Conservation (phyloP, 2,329 filamentous ascomycete genomes). For the Thielaviopsis punctulata region DNA sequence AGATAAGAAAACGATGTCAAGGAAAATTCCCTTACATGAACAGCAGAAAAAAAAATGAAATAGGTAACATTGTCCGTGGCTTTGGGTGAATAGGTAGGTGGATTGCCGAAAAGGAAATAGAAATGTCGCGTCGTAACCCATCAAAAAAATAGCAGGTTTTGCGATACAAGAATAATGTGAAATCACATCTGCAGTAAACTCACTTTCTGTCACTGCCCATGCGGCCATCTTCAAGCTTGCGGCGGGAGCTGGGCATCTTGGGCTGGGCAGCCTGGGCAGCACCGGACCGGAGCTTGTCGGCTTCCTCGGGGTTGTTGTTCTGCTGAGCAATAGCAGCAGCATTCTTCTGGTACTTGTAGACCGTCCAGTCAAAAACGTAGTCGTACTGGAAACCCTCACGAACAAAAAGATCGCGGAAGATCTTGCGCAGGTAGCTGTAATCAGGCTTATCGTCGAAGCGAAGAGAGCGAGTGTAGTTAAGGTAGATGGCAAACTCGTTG, state of each 20-base stretch:
- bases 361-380: conserved; percentile 99
- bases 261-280: conserved; percentile 48
- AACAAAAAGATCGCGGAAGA: conserved; percentile 98
- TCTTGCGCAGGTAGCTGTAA: conserved; percentile 98
- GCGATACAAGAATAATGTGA: too few relatives aligned
- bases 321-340: conserved; percentile 84
- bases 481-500: conserved; percentile 98
- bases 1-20: not conserved
- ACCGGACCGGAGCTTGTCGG: conserved; percentile 57
- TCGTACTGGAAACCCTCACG: conserved; percentile 99
- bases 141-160: conserved; percentile 9
- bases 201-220: not conserved
- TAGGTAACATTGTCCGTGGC: not conserved
- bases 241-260: conserved; percentile 8
- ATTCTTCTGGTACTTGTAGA: conserved; percentile 99
- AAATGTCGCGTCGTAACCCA: too few relatives aligned
- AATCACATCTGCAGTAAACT: not conserved
- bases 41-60: conserved; percentile 15
- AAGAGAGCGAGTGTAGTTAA: conserved; percentile 97
- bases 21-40: not conserved
- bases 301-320: conserved; percentile 50
- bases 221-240: not conserved
- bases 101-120: too few relatives aligned
- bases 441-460: conserved; percentile 99
- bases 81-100: not conserved